phyloP scores from a whole-genome alignment of 306 rosid species.

The Alnus glutinosa region DNA sequence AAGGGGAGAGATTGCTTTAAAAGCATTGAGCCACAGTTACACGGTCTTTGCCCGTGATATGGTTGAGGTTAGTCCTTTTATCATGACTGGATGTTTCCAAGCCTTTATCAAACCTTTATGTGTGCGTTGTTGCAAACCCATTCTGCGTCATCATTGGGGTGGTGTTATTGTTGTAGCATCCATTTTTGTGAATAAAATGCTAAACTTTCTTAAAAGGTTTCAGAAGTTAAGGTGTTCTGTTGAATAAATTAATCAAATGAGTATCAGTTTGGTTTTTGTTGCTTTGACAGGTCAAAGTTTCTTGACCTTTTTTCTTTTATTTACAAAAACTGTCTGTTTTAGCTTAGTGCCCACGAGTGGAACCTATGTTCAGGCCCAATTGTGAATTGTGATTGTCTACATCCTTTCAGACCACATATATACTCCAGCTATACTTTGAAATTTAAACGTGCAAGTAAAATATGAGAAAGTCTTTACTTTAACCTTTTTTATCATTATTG shows the following conservation, averaged over 20 bases:
- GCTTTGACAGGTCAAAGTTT: neutral
- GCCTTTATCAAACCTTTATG: neutral
- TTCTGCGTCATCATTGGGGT: neutral
- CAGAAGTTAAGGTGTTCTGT: neutral
- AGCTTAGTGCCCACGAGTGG: neutral
- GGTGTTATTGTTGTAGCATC: neutral
- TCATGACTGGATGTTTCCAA: neutral
- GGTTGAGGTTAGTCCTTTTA: slow-evolving; percentile 72
- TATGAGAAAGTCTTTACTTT: neutral
- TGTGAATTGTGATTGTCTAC: neutral
- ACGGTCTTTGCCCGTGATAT: slow-evolving; percentile 81
- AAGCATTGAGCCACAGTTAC: slow-evolving; percentile 91
- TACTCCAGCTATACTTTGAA: neutral
- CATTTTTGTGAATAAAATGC: neutral
- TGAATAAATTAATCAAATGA: neutral
- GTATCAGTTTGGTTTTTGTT: neutral
- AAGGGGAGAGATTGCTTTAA: slow-evolving; percentile 84
- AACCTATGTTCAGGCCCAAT: neutral
- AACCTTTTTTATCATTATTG: neutral
- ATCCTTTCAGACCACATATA: neutral
- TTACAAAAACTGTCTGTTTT: neutral
- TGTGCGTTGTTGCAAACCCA: too few relatives aligned
- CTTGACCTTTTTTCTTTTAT: neutral
- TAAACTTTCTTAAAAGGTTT: neutral
- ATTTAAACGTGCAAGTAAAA: neutral